Base-by-base conservation (phyloP, 306 rosid species). In the Rubus idaeus region DNA sequence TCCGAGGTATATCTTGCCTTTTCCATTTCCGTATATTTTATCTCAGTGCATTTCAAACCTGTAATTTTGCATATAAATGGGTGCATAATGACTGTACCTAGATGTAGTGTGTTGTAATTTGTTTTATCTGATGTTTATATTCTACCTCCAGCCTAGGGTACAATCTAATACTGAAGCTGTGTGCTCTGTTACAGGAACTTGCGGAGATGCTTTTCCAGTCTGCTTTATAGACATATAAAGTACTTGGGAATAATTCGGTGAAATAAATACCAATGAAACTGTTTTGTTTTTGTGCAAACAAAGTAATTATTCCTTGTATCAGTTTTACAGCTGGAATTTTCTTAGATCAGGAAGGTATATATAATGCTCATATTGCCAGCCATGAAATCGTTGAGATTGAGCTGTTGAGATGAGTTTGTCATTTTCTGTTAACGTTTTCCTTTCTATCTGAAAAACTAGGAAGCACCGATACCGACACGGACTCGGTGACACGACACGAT, bases 161-260 rank as follows among this genome's bases (percentile, higher is more conserved):
- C 60, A 55, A 30, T 30, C 35, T 30, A 87, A 56, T 14, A 37
- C 16, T 39, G 35, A 0, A 16, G 35, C 26, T 69, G 62, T 69
- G 69, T 66, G 70, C 20, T 62, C 53, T 83, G 79, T 80, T 84
- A 76, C 97, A 95, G 99, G 99, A 95, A 88, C 96, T 92, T 44
- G 97, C 99, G 13, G 97, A 95, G 90, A 88, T 91, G 96, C 85
- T 88, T 74, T 86, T 95, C 90, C 99, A 92, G 80, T 86, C 89
- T 23, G 96, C 78, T 73, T 55, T 94, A 72, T 92, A 90, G 79
- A 81, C 47, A 82, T 71, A 66, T 45, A 55, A 67, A 47, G 12
- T 20, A 71, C 16, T 18, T 57, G 45, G 6, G 65, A 45, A 45
- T 46, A 46, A 60, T 8, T 21, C 61, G 21, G 49, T 44, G 53